Evolutionary conservation across 805 yeast genomes (phyloP), one percentile per base, ranked within the genome.

Genomic region (Saccharomycodes ludwigii): DNA sequence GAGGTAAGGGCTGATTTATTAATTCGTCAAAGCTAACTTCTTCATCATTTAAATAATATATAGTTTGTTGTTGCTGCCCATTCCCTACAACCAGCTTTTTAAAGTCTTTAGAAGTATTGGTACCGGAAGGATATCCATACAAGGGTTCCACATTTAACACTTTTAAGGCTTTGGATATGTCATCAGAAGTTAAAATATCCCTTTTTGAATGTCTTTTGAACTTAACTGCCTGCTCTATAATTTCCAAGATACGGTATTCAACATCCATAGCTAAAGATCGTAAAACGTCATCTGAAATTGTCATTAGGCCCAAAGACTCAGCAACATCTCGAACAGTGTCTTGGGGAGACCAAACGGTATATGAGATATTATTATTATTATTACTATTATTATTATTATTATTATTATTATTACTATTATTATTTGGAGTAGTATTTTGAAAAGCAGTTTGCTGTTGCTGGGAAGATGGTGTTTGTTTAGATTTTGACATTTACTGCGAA

Each of bases 321-420:
- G 96, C 95, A 11, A 83, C 95, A 61, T 91, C 98, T 47, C 77
- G 80, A 18, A 93, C 95, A 0, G 99, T 91, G 54, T 91, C 97
- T 37, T 81, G 76, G 6, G 97, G 96, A 7, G 97, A 86, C 98
- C 97, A 88, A 37, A 91, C 66, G 1, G 96, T 82, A 54, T 84
- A 93, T 1, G 95, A 84, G n/a, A 28, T 30, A 23, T 34, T 34
- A 4, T 27, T 12, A 16, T 32, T 31, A 23, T 27, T 31, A 27
- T 14, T 13, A 7, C 14, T 6, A 17, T 7, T 16, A 13, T 16
- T 26, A 13, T 4, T 21, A 4, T 7, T 26, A 18, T 4, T 21
- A n/a, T n/a, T n/a, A n/a, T n/a, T n/a, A n/a, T n/a, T n/a, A n/a
- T n/a, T n/a, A n/a, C n/a, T n/a, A n/a, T n/a, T n/a, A n/a, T n/a